Base-by-base conservation (phyloP, 805 yeast genomes). In the Lipomyces chichibuensis region DNA sequence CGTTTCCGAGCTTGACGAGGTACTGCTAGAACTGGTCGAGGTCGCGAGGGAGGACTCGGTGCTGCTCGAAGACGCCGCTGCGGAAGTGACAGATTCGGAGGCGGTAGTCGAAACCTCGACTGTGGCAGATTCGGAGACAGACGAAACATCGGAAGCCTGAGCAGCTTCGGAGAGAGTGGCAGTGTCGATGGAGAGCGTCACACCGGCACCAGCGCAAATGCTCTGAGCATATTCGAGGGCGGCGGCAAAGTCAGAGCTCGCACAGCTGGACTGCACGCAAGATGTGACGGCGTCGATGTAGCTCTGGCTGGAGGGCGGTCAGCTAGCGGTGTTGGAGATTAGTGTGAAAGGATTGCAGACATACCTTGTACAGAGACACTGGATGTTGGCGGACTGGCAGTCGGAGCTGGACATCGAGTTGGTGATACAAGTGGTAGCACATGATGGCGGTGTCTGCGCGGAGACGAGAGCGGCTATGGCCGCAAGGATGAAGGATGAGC, bases 121-220 rank as follows among this genome's bases (percentile, higher is more conserved):
- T 20, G 57, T 29, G 23, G 57, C 13, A n/a, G 53, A 37, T 9
- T 32, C 51, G 2, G 60, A 49, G 8, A 43, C 62, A 37, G 67
- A 49, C 13, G 51, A 11, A 27, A 59, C 29, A 39, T 51, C 57
- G 25, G 65, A 37, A 13, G 62, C 65, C 17, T 43, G 17, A 53
- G 59, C n/a, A 35, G 27, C 62, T 14, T 56, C 65, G 57, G 64
- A 29, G 64, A 62, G 57, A 51, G 69, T 63, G 29, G 66, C 64
- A 14, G 69, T 63, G 60, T 66, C 29, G 52, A 66, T 53, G 46
- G 69, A 66, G 49, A 66, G 61, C 2, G 69, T 49, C 57, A 66
- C 66, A 62, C 71, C 70, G 63, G 67, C 71, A n/a, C 61, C 49
- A 46, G 59, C 11, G 67, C 71, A 68, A 46, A 68, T 57, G 33